phyloP scores from a whole-genome alignment of 208 protist species.

The Acanthamoeba quina region DNA sequence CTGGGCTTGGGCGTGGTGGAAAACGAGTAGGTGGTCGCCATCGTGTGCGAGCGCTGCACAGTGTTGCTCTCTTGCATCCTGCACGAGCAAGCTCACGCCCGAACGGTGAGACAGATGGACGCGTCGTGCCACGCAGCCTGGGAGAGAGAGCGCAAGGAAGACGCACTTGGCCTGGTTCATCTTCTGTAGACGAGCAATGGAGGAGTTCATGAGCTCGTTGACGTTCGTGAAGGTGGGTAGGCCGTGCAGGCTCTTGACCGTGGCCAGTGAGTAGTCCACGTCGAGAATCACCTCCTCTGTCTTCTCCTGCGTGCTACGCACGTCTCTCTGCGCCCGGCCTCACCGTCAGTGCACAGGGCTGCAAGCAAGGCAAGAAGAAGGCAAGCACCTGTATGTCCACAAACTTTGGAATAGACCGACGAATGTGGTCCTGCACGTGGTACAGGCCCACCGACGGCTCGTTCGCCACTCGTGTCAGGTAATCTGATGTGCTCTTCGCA shows the following conservation, averaged over 20 bases:
- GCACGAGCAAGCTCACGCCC: not conserved
- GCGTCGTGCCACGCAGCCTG: not conserved
- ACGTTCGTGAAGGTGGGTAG: constrained; percentile 42
- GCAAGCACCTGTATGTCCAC: constrained; percentile 4
- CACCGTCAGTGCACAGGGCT: not conserved
- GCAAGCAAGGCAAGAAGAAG: not conserved
- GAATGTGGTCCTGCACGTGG: constrained; percentile 57
- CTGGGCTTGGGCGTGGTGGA: not conserved
- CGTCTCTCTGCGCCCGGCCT: not conserved
- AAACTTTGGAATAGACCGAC: constrained; percentile 32
- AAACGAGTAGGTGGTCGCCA: constrained; percentile 43
- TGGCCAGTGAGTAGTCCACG: constrained; percentile 62
- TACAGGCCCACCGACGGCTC: constrained; percentile 54
- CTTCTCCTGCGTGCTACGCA: constrained; percentile 11
- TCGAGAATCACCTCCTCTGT: constrained; percentile 40
- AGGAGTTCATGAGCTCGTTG: constrained; percentile 45
- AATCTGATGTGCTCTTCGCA: constrained; percentile 14
- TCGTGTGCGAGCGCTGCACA: constrained; percentile 26
- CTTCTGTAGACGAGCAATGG: not conserved
- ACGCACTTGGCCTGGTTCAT: constrained; percentile 65
- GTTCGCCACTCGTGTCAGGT: constrained; percentile 37
- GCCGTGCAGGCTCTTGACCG: constrained; percentile 60
- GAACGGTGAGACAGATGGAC: not conserved
- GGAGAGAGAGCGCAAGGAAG: not conserved
- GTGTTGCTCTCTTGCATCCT: not conserved